Evolutionary conservation across 208 protist species (phyloP).

Genomic region (Trichomonas tenax): DNA sequence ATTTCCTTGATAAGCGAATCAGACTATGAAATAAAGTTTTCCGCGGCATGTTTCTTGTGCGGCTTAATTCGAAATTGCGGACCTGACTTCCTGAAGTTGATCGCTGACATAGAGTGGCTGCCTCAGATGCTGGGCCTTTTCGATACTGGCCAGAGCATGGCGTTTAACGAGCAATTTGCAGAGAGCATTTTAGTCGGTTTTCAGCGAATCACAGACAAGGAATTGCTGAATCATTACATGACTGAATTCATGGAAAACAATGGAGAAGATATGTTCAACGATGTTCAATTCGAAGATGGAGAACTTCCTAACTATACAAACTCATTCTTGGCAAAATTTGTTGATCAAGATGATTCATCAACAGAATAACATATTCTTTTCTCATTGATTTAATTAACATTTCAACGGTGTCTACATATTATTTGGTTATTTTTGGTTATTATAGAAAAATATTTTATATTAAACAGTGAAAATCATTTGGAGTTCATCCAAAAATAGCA

Average conservation of each 20-base stretch:
- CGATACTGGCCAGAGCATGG: background rate
- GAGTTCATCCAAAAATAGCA: no score
- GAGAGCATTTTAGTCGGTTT: background rate
- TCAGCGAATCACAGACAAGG: background rate
- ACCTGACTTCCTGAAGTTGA: background rate
- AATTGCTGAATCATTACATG: background rate
- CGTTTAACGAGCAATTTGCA: background rate
- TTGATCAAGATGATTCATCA: background rate
- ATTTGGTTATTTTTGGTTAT: no score
- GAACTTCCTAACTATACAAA: background rate
- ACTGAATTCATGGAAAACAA: background rate
- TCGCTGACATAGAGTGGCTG: background rate
- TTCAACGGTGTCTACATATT: no score
- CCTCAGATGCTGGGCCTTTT: background rate
- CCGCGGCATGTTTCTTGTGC: background rate
- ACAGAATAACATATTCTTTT: no score
- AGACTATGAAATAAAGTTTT: background rate
- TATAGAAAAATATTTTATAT: no score
- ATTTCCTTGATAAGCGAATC: background rate
- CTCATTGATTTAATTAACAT: no score
- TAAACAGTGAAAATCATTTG: no score
- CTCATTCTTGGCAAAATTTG: background rate
- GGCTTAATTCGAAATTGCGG: background rate
- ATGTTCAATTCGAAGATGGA: background rate
- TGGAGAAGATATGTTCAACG: background rate